Conservation (phyloP, 106 monocot species). For the Acanthochlamys bracteata region DNA sequence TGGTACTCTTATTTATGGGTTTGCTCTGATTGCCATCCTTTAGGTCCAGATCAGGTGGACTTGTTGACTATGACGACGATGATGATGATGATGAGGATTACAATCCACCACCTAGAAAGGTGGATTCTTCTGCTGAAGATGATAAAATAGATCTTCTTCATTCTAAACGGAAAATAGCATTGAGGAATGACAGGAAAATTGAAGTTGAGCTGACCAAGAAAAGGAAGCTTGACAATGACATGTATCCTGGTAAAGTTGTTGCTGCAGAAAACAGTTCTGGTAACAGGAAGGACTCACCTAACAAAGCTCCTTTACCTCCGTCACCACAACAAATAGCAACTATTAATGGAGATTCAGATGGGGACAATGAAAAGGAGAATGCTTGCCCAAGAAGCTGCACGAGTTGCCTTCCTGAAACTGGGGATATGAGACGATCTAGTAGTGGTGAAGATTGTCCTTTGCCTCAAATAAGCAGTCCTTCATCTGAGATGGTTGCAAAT, state of each 20-base stretch:
- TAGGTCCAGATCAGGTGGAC: no score
- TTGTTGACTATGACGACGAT: constrained; percentile 58
- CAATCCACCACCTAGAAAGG: constrained; percentile 43
- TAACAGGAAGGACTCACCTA: constrained; percentile 1
- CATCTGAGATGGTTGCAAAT: constrained; percentile 11
- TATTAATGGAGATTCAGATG: constrained; percentile 5
- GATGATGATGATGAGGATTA: constrained; percentile 52
- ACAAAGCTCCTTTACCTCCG: neutral
- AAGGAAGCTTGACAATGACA: constrained; percentile 25
- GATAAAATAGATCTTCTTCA: constrained; percentile 11
- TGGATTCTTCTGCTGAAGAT: constrained; percentile 10
- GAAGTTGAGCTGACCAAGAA: constrained; percentile 27
- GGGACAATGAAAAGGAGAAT: constrained; percentile 12
- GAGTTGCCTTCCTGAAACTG: neutral
- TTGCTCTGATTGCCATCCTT: no score
- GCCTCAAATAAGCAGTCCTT: neutral
- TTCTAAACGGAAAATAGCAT: constrained; percentile 28
- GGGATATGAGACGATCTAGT: constrained; percentile 5
- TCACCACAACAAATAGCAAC: neutral
- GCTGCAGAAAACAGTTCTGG: constrained; percentile 4
- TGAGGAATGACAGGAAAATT: constrained; percentile 13
- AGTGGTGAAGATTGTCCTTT: constrained; percentile 5
- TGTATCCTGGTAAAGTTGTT: constrained; percentile 19
- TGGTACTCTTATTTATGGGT: no score
- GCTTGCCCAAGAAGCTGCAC: constrained; percentile 5